phyloP scores from a whole-genome alignment of 2,329 filamentous ascomycete species.

The Penicillium sp. region DNA sequence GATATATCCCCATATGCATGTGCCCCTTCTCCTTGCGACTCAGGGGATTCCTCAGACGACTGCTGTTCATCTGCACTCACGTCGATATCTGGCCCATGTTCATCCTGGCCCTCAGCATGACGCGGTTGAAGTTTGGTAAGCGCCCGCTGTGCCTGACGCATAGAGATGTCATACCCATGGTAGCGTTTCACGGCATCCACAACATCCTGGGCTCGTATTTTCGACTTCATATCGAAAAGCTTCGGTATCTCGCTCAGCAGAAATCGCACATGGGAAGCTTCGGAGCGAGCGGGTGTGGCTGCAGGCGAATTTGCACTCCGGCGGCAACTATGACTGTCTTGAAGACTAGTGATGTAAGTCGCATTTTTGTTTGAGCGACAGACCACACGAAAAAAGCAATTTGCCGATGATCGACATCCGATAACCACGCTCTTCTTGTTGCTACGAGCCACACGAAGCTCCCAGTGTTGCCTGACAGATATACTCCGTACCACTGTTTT shows the following conservation, averaged over 20 bases:
- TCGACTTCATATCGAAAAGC: conserved; percentile 39
- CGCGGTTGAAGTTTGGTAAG: conserved; percentile 37
- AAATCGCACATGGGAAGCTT: conserved; percentile 42
- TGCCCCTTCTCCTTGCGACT: conserved; percentile 25
- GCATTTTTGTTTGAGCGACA: conserved; percentile 42
- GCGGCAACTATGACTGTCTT: conserved; percentile 40
- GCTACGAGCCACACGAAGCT: conserved; percentile 40
- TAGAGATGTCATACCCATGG: conserved; percentile 42
- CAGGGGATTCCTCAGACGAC: conserved; percentile 26
- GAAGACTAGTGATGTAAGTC: conserved; percentile 42
- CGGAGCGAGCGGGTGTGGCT: conserved; percentile 38
- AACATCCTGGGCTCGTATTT: conserved; percentile 38
- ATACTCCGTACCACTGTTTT: conserved; percentile 40
- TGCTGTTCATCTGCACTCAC: conserved; percentile 28
- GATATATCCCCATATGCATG: conserved; percentile 29
- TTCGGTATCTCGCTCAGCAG: conserved; percentile 41
- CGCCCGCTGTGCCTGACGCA: conserved; percentile 40
- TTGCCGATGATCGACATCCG: conserved; percentile 39
- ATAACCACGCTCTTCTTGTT: conserved; percentile 45
- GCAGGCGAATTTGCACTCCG: conserved; percentile 28
- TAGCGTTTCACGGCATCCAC: conserved; percentile 43
- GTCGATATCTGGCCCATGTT: conserved; percentile 22
- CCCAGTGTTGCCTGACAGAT: conserved; percentile 43
- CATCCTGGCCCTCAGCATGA: conserved; percentile 23
- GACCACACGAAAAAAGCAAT: conserved; percentile 42